Percentiles rank a stretch among this genome's conserved stretches.
Conservation (phyloP, 2,329 filamentous ascomycete genomes). For the Scedosporium boydii region DNA sequence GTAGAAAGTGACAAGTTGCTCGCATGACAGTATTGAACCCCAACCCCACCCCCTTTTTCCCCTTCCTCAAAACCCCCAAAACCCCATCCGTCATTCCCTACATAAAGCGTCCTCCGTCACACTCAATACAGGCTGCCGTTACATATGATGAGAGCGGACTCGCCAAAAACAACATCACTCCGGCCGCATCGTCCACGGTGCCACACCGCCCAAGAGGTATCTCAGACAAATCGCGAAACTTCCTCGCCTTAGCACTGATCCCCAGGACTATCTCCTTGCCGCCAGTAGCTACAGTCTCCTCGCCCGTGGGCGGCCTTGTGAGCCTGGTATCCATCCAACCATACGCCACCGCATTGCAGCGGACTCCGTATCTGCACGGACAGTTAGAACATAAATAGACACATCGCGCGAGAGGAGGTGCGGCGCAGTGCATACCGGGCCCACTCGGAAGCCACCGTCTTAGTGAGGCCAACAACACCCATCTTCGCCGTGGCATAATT, state of each 20-base stretch:
- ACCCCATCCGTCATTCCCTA: too few species aligned
- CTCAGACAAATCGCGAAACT: neutral
- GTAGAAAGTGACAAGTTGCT: too few species aligned
- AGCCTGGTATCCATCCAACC: constrained; percentile 2
- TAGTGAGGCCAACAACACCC: constrained; percentile 72
- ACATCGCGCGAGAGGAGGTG: too few species aligned
- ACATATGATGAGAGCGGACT: neutral
- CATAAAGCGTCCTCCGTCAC: neutral
- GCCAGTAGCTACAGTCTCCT: neutral
- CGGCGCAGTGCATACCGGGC: constrained; percentile 40
- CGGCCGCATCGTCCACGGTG: neutral
- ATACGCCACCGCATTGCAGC: neutral
- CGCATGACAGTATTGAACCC: neutral
- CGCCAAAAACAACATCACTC: neutral
- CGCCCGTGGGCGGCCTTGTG: constrained; percentile 8
- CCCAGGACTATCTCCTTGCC: neutral
- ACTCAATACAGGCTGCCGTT: neutral
- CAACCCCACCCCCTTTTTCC: too few species aligned
- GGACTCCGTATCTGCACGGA: neutral
- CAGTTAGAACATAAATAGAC: neutral
- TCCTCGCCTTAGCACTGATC: neutral
- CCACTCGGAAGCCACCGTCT: constrained; percentile 90
- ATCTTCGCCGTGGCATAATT: constrained; percentile 85
- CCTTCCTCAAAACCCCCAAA: too few species aligned
- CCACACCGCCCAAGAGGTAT: neutral